phyloP scores from a whole-genome alignment of 495 filamentous ascomycete genomes.

The Hypoxylon lienhwacheense region DNA sequence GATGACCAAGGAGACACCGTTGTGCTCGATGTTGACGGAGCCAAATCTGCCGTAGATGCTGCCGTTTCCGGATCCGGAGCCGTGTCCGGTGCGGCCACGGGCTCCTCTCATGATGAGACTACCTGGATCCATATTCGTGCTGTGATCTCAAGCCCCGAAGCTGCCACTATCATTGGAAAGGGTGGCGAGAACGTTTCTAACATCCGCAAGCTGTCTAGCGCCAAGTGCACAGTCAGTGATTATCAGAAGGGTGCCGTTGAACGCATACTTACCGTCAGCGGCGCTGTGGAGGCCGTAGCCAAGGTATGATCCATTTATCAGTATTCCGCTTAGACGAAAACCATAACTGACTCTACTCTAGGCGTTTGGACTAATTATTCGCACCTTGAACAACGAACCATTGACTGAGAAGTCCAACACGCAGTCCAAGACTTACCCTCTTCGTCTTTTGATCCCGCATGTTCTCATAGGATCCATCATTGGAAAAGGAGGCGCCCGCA shows the following conservation, averaged over 20 bases:
- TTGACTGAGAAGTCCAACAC: slow-evolving; percentile 81
- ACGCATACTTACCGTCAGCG: slow-evolving; percentile 94
- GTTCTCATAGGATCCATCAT: slow-evolving; percentile 98
- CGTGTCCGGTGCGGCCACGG: slow-evolving; percentile 29
- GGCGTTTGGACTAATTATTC: slow-evolving; percentile 98
- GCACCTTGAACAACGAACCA: slow-evolving; percentile 95
- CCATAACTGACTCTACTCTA: slow-evolving; percentile 42
- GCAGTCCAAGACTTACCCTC: slow-evolving; percentile 95
- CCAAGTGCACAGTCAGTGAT: slow-evolving; percentile 98
- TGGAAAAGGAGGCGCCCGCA: slow-evolving; percentile 90
- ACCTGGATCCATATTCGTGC: slow-evolving; percentile 96
- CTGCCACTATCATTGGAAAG: slow-evolving; percentile 97
- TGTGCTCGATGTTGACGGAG: slow-evolving; percentile 67
- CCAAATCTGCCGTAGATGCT: slow-evolving; percentile 50
- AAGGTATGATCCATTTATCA: slow-evolving; percentile 64
- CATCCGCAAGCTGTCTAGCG: slow-evolving; percentile 86
- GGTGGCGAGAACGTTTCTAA: slow-evolving; percentile 97
- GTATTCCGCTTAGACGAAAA: not conserved
- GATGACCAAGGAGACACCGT: slow-evolving; percentile 66
- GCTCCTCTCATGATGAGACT: slow-evolving; percentile 73
- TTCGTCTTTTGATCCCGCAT: slow-evolving; percentile 93
- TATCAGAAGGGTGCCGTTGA: slow-evolving; percentile 96
- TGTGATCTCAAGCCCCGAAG: slow-evolving; percentile 93
- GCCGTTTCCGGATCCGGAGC: slow-evolving; percentile 34
- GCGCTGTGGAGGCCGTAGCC: slow-evolving; percentile 90